These are phyloP conservation scores for Amanita phalloides DNA, from an alignment of 768 basidiomycete species.

Conservation along the genomic window DNA sequence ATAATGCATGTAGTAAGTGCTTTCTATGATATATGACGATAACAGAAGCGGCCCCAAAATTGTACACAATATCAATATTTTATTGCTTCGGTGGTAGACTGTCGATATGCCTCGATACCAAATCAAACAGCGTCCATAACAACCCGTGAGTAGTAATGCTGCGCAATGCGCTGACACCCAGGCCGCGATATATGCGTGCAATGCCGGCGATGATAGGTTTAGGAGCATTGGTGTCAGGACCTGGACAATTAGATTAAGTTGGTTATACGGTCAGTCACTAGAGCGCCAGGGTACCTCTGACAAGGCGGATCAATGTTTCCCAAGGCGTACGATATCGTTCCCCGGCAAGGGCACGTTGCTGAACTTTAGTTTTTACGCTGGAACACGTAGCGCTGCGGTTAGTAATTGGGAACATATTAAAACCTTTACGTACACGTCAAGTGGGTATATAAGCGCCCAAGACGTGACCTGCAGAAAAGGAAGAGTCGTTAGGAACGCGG, in stretches of 20 bases:
- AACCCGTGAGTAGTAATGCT: conserved; percentile 91
- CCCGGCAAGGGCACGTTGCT: conserved; percentile 82
- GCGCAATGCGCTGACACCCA: conserved; percentile 87
- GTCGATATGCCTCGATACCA: conserved; percentile 68
- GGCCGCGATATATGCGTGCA: conserved; percentile 81
- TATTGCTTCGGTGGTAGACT: conserved; percentile 20
- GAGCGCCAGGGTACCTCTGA: conserved; percentile 50
- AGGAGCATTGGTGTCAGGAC: conserved; percentile 70
- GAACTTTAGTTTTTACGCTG: conserved; percentile 92
- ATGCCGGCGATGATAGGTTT: conserved; percentile 70
- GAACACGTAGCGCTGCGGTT: not conserved
- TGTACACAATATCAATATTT: not conserved
- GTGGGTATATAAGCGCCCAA: conserved; percentile 88
- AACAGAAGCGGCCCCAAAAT: not conserved
- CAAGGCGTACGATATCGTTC: conserved; percentile 57
- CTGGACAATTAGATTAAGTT: conserved; percentile 22
- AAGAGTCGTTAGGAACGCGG: conserved; percentile 16
- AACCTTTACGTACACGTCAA: conserved; percentile 64
- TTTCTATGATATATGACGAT: conserved; percentile 1
- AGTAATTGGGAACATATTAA: conserved; percentile 1
- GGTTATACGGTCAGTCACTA: not conserved
- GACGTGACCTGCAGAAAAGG: conserved; percentile 43
- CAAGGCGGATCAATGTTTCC: conserved; percentile 68
- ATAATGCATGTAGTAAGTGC: conserved; percentile 4
- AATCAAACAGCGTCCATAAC: conserved; percentile 89